Evolutionary conservation across 805 yeast species (phyloP).

Genomic region (Teunomyces barrocoloradensis): DNA sequence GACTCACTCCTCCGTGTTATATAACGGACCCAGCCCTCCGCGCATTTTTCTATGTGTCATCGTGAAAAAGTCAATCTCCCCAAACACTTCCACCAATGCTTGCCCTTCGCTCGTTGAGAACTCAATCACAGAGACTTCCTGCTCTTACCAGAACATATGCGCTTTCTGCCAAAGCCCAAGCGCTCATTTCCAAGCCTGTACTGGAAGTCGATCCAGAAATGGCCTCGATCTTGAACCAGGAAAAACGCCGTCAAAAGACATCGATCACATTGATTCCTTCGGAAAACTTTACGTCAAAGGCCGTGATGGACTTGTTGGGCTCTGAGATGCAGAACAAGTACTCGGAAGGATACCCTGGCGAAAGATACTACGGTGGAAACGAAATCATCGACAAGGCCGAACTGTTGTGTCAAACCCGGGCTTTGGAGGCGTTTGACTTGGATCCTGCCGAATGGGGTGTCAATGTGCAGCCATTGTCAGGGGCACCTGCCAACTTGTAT

Average conservation of each 20-base stretch:
- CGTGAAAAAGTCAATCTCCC: background rate
- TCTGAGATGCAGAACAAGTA: constrained; percentile 98
- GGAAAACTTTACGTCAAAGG: constrained; percentile 93
- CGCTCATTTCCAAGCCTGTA: constrained; percentile 60
- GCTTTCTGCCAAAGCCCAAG: constrained; percentile 62
- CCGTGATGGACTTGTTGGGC: constrained; percentile 95
- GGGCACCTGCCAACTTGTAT: constrained; percentile 97
- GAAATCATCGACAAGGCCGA: constrained; percentile 95
- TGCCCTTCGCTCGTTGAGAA: constrained; percentile 28
- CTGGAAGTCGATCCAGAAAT: constrained; percentile 77
- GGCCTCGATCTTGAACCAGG: constrained; percentile 69
- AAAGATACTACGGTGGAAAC: constrained; percentile 98
- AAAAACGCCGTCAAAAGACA: constrained; percentile 87
- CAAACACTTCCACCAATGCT: constrained; percentile 19
- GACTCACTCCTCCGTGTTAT: background rate
- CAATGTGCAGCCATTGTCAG: constrained; percentile 93
- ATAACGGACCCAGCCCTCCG: background rate
- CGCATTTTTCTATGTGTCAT: background rate
- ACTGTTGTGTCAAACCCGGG: constrained; percentile 88
- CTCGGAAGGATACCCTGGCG: constrained; percentile 99
- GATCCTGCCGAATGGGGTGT: constrained; percentile 92
- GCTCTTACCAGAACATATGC: constrained; percentile 48
- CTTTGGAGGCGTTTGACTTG: constrained; percentile 82
- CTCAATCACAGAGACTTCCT: constrained; percentile 14
- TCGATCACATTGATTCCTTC: constrained; percentile 94